Evolutionary conservation across 805 yeast species (phyloP).

Genomic region (Lipomyces kockii): DNA sequence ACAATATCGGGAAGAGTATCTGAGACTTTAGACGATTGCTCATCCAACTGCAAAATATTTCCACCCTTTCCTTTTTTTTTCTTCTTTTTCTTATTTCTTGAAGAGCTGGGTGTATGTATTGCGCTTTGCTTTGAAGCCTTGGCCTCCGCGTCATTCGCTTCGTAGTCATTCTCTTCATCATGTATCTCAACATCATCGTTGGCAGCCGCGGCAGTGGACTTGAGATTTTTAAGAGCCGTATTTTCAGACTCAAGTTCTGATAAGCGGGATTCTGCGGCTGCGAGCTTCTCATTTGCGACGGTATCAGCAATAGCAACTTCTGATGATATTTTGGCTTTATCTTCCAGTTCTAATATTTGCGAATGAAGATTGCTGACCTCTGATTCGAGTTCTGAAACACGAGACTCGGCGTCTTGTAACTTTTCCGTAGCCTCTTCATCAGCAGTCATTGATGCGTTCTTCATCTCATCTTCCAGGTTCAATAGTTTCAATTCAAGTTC

Average conservation of each 20-base stretch:
- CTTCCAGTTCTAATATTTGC: slow-evolving; percentile 7
- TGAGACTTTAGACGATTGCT: slow-evolving; percentile 16
- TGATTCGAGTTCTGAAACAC: slow-evolving; percentile 24
- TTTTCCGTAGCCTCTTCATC: neutral
- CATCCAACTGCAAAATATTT: slow-evolving; percentile 14
- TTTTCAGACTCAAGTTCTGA: slow-evolving; percentile 35
- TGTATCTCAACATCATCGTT: neutral
- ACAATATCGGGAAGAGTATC: slow-evolving; percentile 16
- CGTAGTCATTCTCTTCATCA: slow-evolving; percentile 9
- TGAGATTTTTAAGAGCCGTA: slow-evolving; percentile 9
- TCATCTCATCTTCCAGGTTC: neutral
- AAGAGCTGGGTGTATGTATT: neutral
- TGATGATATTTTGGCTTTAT: neutral
- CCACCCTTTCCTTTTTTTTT: slow-evolving; percentile 40
- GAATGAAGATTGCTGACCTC: slow-evolving; percentile 10
- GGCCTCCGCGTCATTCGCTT: slow-evolving; percentile 15
- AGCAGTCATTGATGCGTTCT: neutral
- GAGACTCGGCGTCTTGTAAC: slow-evolving; percentile 14
- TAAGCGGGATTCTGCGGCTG: slow-evolving; percentile 24
- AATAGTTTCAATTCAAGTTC: slow-evolving; percentile 6
- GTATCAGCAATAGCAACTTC: neutral
- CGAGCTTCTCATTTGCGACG: slow-evolving; percentile 23
- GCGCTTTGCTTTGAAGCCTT: neutral
- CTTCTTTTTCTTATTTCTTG: slow-evolving; percentile 43
- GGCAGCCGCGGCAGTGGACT: neutral